Evolutionary conservation across 495 filamentous ascomycete species (phyloP), one percentile per base, ranked within the genome.

Genomic region (Terfezia boudieri): DNA sequence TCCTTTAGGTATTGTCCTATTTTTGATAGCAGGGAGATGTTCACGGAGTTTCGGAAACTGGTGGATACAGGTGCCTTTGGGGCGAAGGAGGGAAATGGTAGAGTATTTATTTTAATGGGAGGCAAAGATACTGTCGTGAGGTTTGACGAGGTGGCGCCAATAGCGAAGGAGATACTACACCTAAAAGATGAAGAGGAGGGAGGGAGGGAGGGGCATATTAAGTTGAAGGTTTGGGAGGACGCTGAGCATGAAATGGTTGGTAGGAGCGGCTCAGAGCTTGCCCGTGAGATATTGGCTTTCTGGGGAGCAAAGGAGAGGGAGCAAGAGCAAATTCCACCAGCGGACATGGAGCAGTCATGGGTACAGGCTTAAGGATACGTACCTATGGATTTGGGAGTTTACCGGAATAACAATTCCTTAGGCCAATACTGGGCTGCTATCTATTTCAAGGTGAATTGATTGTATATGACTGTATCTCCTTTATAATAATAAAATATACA

Each of bases 1-100:
- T 74, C 70, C 14, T 74, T 79, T 26, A 64, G 69, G 20, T 59
- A 73, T 53, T 72, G 73, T 6, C 75, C 75, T 8, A 68, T 80
- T n/a, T 71, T 73, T 61, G 71, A 71, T n/a, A 70, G 74, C 60
- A 64, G 69, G n/a, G 69, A 65, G 35, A 69, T 71, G 48, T 80
- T 74, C 74, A 51, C 55, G 54, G 38, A 59, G 56, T 56, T 64
- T 73, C 17, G 71, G 68, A 5, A 58, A 55, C 53, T 62, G 61
- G 23, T 65, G 62, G 61, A 59, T 59, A 20, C 67, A 53, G 37
- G 54, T 22, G n/a, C 35, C 37, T 36, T 51, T 17, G 49, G 49
- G 11, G 22, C 11, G n/a, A 66, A 71, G 11, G 41, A 46, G 12
- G 14, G 8, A 14, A 46, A 46, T 32, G 26, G 26, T 2, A 73